Percentiles rank a stretch among this genome's conserved stretches.
Conservation (phyloP, 768 basidiomycete genomes). For the Suillus americanus region DNA sequence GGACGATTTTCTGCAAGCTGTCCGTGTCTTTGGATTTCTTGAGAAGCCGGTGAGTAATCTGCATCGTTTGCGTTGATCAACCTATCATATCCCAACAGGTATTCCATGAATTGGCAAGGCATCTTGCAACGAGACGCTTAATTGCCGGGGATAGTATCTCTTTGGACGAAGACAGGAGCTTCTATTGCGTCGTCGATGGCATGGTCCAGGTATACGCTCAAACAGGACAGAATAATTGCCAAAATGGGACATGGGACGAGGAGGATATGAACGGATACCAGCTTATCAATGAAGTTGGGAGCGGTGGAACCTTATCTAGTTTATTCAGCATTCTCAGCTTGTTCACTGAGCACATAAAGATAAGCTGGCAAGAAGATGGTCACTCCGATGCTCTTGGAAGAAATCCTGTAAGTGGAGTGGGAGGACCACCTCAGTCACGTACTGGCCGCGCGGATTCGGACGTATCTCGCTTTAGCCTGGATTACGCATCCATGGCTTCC, state of each 20-base stretch:
- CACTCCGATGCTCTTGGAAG: slow-evolving; percentile 22
- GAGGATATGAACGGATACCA: slow-evolving; percentile 96
- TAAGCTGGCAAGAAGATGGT: slow-evolving; percentile 83
- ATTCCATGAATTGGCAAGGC: slow-evolving; percentile 95
- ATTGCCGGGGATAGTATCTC: slow-evolving; percentile 95
- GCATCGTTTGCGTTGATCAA: neutral
- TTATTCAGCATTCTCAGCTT: slow-evolving; percentile 95
- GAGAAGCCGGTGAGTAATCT: slow-evolving; percentile 82
- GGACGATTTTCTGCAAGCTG: slow-evolving; percentile 95
- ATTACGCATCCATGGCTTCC: slow-evolving; percentile 16
- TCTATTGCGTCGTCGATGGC: slow-evolving; percentile 99
- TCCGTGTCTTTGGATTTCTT: slow-evolving; percentile 93
- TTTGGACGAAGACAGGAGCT: slow-evolving; percentile 88
- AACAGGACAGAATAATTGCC: slow-evolving; percentile 52
- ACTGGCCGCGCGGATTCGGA: slow-evolving; percentile 57
- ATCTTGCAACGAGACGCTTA: slow-evolving; percentile 92
- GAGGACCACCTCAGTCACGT: slow-evolving; percentile 26
- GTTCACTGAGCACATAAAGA: slow-evolving; percentile 92
- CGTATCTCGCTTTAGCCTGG: slow-evolving; percentile 58
- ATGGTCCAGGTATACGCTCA: slow-evolving; percentile 90
- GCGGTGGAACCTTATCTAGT: slow-evolving; percentile 92
- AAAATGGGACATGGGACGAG: slow-evolving; percentile 68
- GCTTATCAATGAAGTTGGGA: slow-evolving; percentile 92
- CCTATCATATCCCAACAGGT: slow-evolving; percentile 46
- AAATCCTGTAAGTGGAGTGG: slow-evolving; percentile 16